Conservation (phyloP, 805 yeast species). For the Vanderwaltozyma tropicalis region DNA sequence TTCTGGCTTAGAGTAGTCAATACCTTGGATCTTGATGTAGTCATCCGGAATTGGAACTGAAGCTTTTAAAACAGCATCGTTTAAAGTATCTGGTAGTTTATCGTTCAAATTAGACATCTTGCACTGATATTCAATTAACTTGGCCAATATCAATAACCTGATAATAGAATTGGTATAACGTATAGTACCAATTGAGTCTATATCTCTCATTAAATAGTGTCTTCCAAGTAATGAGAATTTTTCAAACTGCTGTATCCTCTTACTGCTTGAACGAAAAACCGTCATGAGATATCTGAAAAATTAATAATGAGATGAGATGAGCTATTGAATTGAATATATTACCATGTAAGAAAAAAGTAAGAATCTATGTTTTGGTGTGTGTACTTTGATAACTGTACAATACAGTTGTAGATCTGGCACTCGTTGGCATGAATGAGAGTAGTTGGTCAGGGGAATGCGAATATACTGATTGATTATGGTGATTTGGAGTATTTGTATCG, state of each 20-base stretch:
- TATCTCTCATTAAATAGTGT: not conserved
- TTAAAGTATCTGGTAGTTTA: constrained; percentile 57
- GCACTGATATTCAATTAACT: not conserved
- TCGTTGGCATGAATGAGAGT: constrained; percentile 7
- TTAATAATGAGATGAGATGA: not conserved
- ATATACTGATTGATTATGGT: constrained; percentile 13
- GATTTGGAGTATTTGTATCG: constrained; percentile 13
- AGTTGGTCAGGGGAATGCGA: constrained; percentile 22
- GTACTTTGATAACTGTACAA: not conserved
- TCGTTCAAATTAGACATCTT: constrained; percentile 31
- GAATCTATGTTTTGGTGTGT: not conserved
- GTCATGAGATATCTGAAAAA: not conserved
- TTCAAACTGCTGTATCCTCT: not conserved
- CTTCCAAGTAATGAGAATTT: not conserved
- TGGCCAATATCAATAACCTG: no score
- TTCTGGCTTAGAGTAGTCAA: constrained; percentile 74
- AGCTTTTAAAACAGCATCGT: constrained; percentile 83
- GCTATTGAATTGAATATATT: no score
- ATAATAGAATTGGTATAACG: no score
- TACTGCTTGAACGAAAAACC: not conserved
- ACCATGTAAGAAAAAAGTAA: no score
- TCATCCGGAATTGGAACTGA: constrained; percentile 80
- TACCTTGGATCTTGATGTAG: constrained; percentile 72
- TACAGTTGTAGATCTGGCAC: not conserved
- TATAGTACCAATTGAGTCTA: not conserved